Percentiles rank a stretch among this genome's conserved stretches.
Evolutionary conservation across 2,329 filamentous ascomycete species (phyloP).

Genomic region (Aureobasidium mangrovei): DNA sequence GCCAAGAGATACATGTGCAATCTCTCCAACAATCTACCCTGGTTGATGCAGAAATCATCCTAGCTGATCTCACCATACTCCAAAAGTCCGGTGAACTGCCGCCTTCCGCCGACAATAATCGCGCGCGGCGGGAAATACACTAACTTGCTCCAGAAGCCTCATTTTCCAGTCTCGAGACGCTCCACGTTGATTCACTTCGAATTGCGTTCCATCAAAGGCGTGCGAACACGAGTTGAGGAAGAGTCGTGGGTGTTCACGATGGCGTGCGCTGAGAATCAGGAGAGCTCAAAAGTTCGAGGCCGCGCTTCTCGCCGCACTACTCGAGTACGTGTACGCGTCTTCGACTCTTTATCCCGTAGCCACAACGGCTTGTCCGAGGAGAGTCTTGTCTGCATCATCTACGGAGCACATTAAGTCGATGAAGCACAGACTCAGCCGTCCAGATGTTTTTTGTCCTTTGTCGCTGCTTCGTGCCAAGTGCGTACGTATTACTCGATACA

Average conservation of each 20-base stretch:
- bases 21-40: not conserved
- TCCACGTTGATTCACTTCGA: not conserved
- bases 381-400: not conserved
- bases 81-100: constrained; percentile 7
- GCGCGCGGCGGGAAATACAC: not conserved
- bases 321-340: constrained; percentile 6
- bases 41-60: constrained; percentile 8
- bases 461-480: not conserved
- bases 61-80: not conserved
- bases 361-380: not conserved
- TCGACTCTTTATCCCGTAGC: not conserved
- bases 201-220: too few relatives aligned
- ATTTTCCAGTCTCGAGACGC: not conserved
- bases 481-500: not conserved
- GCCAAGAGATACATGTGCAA: constrained; percentile 1
- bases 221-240: not conserved
- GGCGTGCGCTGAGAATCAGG: not conserved
- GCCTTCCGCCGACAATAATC: constrained; percentile 2
- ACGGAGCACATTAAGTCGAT: not conserved
- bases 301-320: not conserved
- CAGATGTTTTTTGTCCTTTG: not conserved
- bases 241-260: not conserved
- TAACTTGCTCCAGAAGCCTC: not conserved
- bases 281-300: not conserved
- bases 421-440: not conserved